Evolutionary conservation across 257 asterid genomes (phyloP), one percentile per base, ranked within the genome.

Genomic region (Ocimum tenuiflorum): DNA sequence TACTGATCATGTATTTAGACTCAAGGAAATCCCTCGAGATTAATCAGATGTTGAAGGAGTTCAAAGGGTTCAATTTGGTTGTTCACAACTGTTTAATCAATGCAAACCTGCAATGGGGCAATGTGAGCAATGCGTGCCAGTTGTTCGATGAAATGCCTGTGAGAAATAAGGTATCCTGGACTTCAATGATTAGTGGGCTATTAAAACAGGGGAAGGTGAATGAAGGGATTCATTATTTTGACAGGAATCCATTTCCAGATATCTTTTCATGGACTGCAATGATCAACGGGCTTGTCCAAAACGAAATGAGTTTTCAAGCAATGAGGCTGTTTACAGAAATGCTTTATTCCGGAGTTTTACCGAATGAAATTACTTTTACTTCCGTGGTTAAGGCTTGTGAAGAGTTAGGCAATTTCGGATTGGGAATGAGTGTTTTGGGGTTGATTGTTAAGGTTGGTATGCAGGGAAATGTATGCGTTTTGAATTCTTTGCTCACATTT

Each of bases 71-170:
- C 71, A 80, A 85, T 71, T 42, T 87, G 54, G 87, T 81, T 48
- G 96, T 80, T 13, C 82, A 77, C 5, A 90, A 90, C 68, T 90
- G 97, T 75, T 82, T 90, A 70, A 85, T 87, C 48, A 63, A 41
- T 6, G 82, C 85, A 0, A 80, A 79, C 48, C 59, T 90, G 0
- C 71, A 79, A 46, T 76, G 86, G 90, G 97, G 96, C 10, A 53
- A 82, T 51, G 56, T 71, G 3, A 33, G 12, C 0, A 63, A 75
- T 22, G 96, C 97, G 20, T 70, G 83, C 33, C 64, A 22, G 8
- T 5, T 90, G 91, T 90, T 90, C 36, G 96, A 84, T n/a, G 91
- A 85, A 88, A 87, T 88, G 96, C 95, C 96, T 6, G 85, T 81
- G 6, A 71, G 89, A 77, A 88, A 88, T 39, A 87, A 78, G 69